A percentile compares a stretch with the other conserved stretches of the same genome.
Evolutionary conservation across 768 basidiomycete genomes (phyloP).

Genomic region (Termitomyces sp.): DNA sequence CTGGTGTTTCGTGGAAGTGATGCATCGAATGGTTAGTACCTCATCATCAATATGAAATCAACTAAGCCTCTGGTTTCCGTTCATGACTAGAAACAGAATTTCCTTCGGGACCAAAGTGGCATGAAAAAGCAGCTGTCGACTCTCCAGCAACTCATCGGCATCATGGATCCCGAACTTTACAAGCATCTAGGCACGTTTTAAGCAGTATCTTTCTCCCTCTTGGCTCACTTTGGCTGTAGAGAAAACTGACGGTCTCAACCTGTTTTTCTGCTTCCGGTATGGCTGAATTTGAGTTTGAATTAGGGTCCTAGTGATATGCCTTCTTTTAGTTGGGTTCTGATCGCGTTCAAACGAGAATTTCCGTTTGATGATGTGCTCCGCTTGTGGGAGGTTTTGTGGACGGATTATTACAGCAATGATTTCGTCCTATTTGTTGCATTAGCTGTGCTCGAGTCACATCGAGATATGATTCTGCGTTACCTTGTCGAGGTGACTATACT

Average conservation of each 20-base stretch:
- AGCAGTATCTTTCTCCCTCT: not conserved
- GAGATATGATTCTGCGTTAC: conserved; percentile 93
- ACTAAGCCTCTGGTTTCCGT: conserved; percentile 4
- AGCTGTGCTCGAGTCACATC: conserved; percentile 90
- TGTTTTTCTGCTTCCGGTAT: conserved; percentile 98
- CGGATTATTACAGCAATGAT: conserved; percentile 80
- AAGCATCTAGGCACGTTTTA: conserved; percentile 68
- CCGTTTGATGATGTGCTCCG: conserved; percentile 84
- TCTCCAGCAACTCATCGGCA: conserved; percentile 81
- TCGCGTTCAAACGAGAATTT: conserved; percentile 96
- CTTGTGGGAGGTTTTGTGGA: conserved; percentile 94
- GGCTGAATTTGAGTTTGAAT: conserved; percentile 13
- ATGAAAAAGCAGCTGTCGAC: conserved; percentile 94
- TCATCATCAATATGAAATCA: not conserved
- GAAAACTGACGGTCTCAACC: conserved; percentile 87
- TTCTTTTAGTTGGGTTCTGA: conserved; percentile 72
- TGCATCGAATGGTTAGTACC: conserved; percentile 85
- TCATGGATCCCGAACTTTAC: conserved; percentile 96
- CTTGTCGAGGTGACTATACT: conserved; percentile 69
- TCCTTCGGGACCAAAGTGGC: conserved; percentile 92
- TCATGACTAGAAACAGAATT: conserved; percentile 77
- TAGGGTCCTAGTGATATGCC: not conserved
- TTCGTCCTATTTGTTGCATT: conserved; percentile 95
- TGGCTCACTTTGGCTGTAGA: conserved; percentile 26
- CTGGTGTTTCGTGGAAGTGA: conserved; percentile 94